Base-by-base conservation (phyloP, 164 flowering plant genomes). In the Macadamia tetraphylla region DNA sequence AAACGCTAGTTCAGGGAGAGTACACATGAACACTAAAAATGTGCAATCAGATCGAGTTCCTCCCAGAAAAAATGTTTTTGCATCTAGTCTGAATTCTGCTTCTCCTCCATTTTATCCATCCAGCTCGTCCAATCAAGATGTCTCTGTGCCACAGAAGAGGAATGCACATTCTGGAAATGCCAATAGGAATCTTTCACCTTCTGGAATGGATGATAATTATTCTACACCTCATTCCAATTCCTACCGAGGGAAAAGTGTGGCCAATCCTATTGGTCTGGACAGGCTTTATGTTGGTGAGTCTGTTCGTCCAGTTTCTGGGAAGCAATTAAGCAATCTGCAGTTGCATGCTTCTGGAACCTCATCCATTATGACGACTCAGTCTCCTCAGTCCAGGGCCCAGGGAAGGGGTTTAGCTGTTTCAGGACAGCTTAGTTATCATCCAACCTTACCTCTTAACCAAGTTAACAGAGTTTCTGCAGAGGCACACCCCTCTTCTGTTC, bases 81-180 rank as follows among this genome's bases (percentile, higher is more conserved):
- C 84, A 10, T 92, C 99, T 35, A 92, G 83, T 74, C 80, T 95
- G 80, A 95, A 67, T 77, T 85, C 85, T 64, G 95, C 94, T 66
- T 91, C 99, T 66, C 98, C 97, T 64, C 98, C 99, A 52, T 95
- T 95, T 78, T 95, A 92, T 80, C 99, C 99, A 14, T 87, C 97
- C 63, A 87, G 89, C 64, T 80, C 99, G 62, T 88, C 95, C 66
- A 86, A 60, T 76, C 93, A 89, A 69, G 96, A 88, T 2, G 59
- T 67, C 23, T 31, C 77, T 64, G 29, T 67, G 53, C 48, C 79
- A 40, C 86, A 81, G 58, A 90, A 84, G 70, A 84, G 77, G 73
- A 89, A 86, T 64, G 66, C 74, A 23, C 90, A 83, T 63, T 69
- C 75, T 72, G 87, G 86, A 63, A 73, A 13, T 64, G 8, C 67